Evolutionary conservation across 331 rosid genomes (phyloP).

Genomic region (Pyrus hybrid): DNA sequence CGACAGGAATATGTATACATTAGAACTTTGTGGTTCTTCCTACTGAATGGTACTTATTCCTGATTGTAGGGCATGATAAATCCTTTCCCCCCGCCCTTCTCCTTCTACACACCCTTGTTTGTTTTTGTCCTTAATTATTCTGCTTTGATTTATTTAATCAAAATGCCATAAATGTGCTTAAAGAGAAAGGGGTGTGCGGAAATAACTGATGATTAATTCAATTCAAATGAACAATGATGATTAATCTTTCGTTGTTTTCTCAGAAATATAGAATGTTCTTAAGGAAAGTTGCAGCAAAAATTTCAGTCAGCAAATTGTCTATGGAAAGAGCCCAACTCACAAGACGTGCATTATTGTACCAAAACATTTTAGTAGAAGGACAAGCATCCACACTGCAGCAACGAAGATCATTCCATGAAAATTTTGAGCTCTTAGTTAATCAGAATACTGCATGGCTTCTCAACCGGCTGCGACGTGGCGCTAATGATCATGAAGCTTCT

Average conservation of each 20-base stretch:
- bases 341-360: background rate
- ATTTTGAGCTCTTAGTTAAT: background rate
- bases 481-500: background rate
- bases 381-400: background rate
- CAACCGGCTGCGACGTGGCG: background rate
- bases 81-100: too few species aligned
- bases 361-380: background rate
- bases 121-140: too few species aligned
- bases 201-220: too few species aligned
- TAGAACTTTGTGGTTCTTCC: background rate
- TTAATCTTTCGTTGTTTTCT: background rate
- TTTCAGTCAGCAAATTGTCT: conserved; percentile 2
- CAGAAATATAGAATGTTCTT: conserved; percentile 20
- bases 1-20: too few species aligned
- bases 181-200: too few species aligned
- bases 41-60: too few species aligned
- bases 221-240: background rate
- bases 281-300: conserved; percentile 10
- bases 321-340: background rate
- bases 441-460: background rate
- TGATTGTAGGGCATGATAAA: too few species aligned
- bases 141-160: too few species aligned
- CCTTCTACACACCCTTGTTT: too few species aligned
- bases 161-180: too few species aligned
- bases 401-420: background rate